Base-by-base conservation (phyloP, 169 alveolate species). In the Eimeria necatrix region DNA sequence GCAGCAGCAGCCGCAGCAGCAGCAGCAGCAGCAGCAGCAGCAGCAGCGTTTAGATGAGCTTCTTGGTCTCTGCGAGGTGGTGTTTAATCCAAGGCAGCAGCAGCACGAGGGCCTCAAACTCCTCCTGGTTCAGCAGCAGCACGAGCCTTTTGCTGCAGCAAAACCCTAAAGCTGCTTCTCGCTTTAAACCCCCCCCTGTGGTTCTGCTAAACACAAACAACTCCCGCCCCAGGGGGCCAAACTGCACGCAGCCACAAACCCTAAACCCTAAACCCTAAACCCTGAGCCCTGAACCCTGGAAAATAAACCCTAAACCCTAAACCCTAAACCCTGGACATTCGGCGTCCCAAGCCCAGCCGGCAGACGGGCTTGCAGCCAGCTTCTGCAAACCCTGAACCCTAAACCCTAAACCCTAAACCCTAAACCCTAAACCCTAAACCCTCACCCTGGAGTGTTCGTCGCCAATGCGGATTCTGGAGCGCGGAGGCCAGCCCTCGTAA, bases 401-500 rank as follows among this genome's bases (percentile, higher is more conserved):
- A 18, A 56, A 70, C 24, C 68, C 12, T 12, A 56, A 10, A 12
- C 12, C 12, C 68, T 12, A 18, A 56, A 70, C 24, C 80, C 10
- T n/a, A 70, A 70, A 18, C 80, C 24, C 10, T 10, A 3, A 70
- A 70, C 80, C 80, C 24, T 26, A 10, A 46, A 6, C 22, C 7
- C 71, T 20, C 2, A 86, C 93, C 93, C 52, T 60, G 14, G 93
- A 86, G 16, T 68, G 41, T 20, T 60, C 83, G 68, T 86, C 93
- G 3, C 93, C 93, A n/a, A 86, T 48, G 14, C 48, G 32, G 18
- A 86, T 46, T 20, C 93, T 46, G 8, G 81, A 61, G 16, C 93
- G 32, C 0, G 93, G 93, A 22, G 93, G 93, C 80, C 80, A 86
- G 26, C 93, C 93, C 22, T 86, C 84, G 51, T 22, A 86, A n/a